Conservation (phyloP, 2,329 filamentous ascomycete genomes). For the Escovopsis sp. region DNA sequence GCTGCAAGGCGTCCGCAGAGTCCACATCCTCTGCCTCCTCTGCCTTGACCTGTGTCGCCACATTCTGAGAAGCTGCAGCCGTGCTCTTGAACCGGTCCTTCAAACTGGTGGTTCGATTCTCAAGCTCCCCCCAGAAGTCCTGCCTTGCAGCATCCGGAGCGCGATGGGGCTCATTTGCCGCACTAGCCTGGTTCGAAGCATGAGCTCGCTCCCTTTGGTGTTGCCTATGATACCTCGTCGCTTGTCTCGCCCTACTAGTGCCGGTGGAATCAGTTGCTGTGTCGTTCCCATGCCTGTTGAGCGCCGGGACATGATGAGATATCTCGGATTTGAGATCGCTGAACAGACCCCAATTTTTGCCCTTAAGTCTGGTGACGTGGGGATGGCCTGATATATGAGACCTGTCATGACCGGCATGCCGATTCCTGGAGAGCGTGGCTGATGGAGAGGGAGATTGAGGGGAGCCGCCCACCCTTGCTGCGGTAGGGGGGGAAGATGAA, state of each 20-base stretch:
- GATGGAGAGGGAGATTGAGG: not conserved
- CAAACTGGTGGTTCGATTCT: slow-evolving; percentile 9
- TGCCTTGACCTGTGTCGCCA: not conserved
- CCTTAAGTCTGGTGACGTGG: slow-evolving; percentile 1
- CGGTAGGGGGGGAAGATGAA: not conserved
- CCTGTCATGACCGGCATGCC: too few relatives aligned
- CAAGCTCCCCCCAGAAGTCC: slow-evolving; percentile 14
- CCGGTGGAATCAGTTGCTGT: slow-evolving; percentile 7
- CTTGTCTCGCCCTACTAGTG: slow-evolving; percentile 5
- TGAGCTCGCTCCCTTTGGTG: slow-evolving; percentile 2
- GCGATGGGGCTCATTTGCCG: not conserved
- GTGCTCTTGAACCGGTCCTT: slow-evolving; percentile 4
- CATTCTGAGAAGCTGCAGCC: not conserved
- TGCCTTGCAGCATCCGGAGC: not conserved
- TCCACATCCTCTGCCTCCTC: not conserved
- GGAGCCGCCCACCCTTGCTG: not conserved
- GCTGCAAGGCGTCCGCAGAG: not conserved
- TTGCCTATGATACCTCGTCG: not conserved
- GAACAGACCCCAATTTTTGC: slow-evolving; percentile 10
- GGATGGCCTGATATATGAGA: not conserved
- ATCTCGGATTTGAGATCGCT: slow-evolving; percentile 9
- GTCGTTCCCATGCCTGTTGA: slow-evolving; percentile 5
- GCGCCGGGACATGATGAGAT: slow-evolving; percentile 1
- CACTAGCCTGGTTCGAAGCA: not conserved
- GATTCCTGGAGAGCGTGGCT: not conserved